Conservation (phyloP, 768 basidiomycete species). For the Suillus alpinus region DNA sequence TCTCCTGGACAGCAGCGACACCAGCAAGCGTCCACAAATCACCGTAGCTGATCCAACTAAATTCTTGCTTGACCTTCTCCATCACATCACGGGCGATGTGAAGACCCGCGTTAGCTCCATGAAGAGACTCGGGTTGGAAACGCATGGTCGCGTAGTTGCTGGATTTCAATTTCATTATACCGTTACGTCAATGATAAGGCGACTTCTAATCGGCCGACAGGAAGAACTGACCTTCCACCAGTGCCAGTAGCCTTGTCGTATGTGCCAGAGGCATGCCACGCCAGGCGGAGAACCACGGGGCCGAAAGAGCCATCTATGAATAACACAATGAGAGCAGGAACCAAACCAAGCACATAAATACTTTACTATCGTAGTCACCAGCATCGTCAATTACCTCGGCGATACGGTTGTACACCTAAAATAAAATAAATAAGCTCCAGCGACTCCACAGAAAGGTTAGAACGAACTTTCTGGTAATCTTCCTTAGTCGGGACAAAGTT, state of each 20-base stretch:
- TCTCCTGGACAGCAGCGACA: slow-evolving; percentile 89
- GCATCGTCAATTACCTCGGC: slow-evolving; percentile 74
- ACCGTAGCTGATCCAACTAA: slow-evolving; percentile 93
- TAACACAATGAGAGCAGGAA: slow-evolving; percentile 5
- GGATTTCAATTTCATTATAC: slow-evolving; percentile 1
- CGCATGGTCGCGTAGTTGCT: slow-evolving; percentile 99
- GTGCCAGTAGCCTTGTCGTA: slow-evolving; percentile 78
- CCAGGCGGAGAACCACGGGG: slow-evolving; percentile 84
- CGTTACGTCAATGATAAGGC: slow-evolving; percentile 11
- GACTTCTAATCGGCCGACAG: neutral
- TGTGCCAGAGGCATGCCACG: slow-evolving; percentile 94
- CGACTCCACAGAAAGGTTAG: neutral
- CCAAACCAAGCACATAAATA: neutral
- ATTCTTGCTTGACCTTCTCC: slow-evolving; percentile 85
- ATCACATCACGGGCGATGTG: slow-evolving; percentile 76
- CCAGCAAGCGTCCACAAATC: slow-evolving; percentile 97
- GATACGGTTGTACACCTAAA: slow-evolving; percentile 86
- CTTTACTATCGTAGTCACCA: slow-evolving; percentile 75
- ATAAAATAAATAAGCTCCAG: neutral
- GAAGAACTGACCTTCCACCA: slow-evolving; percentile 66
- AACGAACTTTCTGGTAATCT: slow-evolving; percentile 83
- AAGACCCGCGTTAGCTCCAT: slow-evolving; percentile 83
- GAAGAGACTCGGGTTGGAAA: slow-evolving; percentile 83
- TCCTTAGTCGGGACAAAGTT: slow-evolving; percentile 76
- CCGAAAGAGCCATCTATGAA: slow-evolving; percentile 80